A percentile compares a stretch with the other conserved stretches of the same genome.
These are phyloP conservation scores for Carpinus fangiana DNA, from an alignment of 306 rosid species.

Conservation along the genomic window DNA sequence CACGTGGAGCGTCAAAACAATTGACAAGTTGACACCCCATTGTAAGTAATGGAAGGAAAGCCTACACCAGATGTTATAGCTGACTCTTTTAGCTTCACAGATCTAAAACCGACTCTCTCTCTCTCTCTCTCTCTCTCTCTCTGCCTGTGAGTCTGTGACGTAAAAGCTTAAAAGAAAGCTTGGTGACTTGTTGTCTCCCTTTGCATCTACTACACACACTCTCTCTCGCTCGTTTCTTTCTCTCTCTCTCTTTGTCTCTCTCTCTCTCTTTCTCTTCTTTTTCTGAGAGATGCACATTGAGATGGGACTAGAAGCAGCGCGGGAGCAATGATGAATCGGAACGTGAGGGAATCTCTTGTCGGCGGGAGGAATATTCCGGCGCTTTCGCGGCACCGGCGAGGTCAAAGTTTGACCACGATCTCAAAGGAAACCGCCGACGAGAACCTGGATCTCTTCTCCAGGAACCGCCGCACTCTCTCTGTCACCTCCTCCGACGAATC, in stretches of 20 bases:
- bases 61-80: background rate
- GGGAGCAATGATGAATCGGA: conserved; percentile 29
- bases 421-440: conserved; percentile 49
- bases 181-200: conserved; percentile 22
- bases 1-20: background rate
- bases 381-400: conserved; percentile 64
- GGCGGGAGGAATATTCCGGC: conserved; percentile 44
- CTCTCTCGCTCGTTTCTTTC: conserved; percentile 10
- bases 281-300: too few relatives aligned
- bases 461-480: conserved; percentile 69
- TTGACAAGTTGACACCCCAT: background rate
- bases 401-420: conserved; percentile 48
- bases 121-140: background rate
- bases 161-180: conserved; percentile 18
- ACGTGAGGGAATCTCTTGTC: conserved; percentile 57
- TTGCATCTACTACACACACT: conserved; percentile 27
- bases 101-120: background rate
- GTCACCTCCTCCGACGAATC: conserved; percentile 81
- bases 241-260: background rate
- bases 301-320: background rate
- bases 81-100: conserved; percentile 3
- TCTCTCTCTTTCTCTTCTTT: background rate
- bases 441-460: conserved; percentile 87
- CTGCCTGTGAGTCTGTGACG: conserved; percentile 17
- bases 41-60: background rate